These are phyloP conservation scores for Coelastrella sp. DNA, from an alignment of 139 green algal species.

Conservation along the genomic window DNA sequence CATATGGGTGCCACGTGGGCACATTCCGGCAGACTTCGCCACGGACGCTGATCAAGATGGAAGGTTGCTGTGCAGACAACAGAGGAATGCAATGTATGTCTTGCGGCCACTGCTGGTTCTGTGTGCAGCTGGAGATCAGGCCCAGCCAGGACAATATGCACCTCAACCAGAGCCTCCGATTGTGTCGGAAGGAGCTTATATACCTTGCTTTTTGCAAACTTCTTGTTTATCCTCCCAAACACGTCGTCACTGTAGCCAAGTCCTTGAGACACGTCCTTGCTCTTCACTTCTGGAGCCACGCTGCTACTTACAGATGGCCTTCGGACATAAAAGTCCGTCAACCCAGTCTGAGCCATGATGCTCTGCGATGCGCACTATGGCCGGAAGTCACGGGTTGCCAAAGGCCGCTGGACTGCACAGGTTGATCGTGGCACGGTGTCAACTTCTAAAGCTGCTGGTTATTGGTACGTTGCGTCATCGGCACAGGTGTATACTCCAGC, in stretches of 20 bases:
- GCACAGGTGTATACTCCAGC: no score
- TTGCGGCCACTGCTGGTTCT: neutral
- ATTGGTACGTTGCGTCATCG: no score
- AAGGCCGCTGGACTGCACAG: no score
- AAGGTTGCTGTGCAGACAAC: neutral
- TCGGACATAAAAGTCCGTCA: slow-evolving; percentile 37
- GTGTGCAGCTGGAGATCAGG: no score
- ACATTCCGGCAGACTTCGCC: neutral
- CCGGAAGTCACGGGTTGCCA: no score
- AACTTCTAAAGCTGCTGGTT: no score
- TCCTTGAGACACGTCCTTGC: neutral
- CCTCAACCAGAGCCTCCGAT: no score
- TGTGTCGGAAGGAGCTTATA: no score
- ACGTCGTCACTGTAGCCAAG: neutral
- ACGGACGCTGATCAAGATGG: neutral
- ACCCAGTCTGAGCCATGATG: slow-evolving; percentile 37
- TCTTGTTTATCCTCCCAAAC: slow-evolving; percentile 11
- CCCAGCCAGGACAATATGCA: no score
- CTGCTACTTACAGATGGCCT: neutral
- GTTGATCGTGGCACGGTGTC: no score
- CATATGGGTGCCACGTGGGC: neutral
- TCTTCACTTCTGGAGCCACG: neutral
- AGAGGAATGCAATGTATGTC: neutral
- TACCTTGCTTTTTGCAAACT: slow-evolving; percentile 34
- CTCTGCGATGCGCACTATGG: no score